phyloP scores from a whole-genome alignment of 495 filamentous ascomycete species.

The Neurospora pannonica region DNA sequence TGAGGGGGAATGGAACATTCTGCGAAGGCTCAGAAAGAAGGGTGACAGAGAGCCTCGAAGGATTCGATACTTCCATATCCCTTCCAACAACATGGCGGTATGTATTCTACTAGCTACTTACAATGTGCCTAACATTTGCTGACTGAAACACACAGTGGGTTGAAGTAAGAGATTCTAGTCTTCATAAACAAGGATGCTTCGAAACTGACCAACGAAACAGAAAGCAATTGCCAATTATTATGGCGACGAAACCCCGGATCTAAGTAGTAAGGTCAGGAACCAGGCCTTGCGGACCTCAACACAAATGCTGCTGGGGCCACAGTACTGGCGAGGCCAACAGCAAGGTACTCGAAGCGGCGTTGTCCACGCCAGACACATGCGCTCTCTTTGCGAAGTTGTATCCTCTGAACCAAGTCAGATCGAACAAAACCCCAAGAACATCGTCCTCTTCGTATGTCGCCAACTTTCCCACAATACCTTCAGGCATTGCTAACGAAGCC shows the following conservation, averaged over 20 bases:
- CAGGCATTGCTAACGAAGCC: no score
- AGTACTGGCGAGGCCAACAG: conserved; percentile 24
- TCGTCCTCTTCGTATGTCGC: conserved; percentile 33
- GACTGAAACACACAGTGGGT: no score
- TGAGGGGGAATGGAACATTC: no score
- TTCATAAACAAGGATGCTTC: no score
- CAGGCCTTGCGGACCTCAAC: background rate
- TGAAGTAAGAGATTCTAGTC: no score
- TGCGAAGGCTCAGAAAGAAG: no score
- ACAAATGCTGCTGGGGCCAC: conserved; percentile 17
- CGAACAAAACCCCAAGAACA: conserved; percentile 20
- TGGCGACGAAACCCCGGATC: background rate
- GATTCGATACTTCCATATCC: no score
- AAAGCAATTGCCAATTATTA: conserved; percentile 15
- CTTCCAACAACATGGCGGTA: no score
- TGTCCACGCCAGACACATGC: conserved; percentile 31
- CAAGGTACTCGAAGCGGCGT: conserved; percentile 14
- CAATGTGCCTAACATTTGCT: no score
- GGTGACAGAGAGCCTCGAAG: no score
- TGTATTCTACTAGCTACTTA: no score
- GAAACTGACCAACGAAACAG: conserved; percentile 3
- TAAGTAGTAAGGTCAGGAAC: background rate
- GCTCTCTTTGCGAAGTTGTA: conserved; percentile 21
- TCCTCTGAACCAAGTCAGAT: conserved; percentile 16
- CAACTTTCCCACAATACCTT: no score